phyloP scores from a whole-genome alignment of 441 rosid species.

The Monsonia emarginata region DNA sequence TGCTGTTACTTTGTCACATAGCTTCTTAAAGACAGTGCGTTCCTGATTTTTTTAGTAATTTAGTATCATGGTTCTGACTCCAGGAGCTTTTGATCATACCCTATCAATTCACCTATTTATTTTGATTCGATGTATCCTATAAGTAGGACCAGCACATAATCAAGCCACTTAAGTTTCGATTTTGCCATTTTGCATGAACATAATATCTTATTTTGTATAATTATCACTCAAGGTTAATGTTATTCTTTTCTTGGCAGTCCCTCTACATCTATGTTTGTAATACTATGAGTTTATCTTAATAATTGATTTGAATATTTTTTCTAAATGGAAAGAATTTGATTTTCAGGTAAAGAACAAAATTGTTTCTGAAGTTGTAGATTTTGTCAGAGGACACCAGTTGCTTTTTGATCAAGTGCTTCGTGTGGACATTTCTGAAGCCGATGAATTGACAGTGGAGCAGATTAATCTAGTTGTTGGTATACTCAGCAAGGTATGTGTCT shows the following conservation, averaged over 20 bases:
- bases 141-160: constrained; percentile 1
- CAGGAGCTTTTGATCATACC: too few species aligned
- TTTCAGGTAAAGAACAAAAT: constrained; percentile 76
- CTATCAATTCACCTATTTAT: not conserved
- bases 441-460: constrained; percentile 77
- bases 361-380: constrained; percentile 73
- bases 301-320: constrained; percentile 8
- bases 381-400: constrained; percentile 65
- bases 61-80: not conserved
- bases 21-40: not conserved
- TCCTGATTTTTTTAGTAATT: not conserved
- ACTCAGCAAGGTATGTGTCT: constrained; percentile 58
- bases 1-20: not conserved
- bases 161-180: constrained; percentile 5
- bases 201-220: not conserved
- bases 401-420: constrained; percentile 77
- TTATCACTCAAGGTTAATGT: not conserved
- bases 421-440: constrained; percentile 52
- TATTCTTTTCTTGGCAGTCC: not conserved
- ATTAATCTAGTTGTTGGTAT: constrained; percentile 82
- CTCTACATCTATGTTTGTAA: not conserved
- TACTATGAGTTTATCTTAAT: not conserved
- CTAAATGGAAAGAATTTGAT: not conserved
- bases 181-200: not conserved
- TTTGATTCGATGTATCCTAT: not conserved